Evolutionary conservation across 108 stramenopile species (phyloP).

Genomic region (Cyclostephanos tholiformis): DNA sequence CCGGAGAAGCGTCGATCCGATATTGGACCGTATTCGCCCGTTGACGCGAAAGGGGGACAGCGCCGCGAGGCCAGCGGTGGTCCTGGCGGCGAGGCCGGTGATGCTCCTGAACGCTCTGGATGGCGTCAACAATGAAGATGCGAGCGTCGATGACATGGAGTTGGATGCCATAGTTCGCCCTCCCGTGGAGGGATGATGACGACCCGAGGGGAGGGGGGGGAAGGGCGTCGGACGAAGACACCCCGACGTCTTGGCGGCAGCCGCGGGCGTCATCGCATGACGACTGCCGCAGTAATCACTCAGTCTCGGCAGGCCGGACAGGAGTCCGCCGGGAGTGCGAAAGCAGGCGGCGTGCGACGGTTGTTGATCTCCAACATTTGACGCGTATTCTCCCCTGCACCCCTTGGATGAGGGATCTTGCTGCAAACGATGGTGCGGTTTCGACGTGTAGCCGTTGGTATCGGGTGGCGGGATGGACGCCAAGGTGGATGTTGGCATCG

Average conservation of each 20-base stretch:
- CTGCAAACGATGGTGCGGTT: not conserved
- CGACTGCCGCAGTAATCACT: not conserved
- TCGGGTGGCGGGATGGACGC: not conserved
- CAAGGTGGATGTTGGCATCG: not conserved
- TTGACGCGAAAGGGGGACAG: not conserved
- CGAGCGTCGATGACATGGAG: slow-evolving; percentile 2
- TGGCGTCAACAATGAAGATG: not conserved
- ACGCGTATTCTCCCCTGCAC: not conserved
- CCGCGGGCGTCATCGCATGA: not conserved
- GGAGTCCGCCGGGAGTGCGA: not conserved
- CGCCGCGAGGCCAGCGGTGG: slow-evolving; percentile 1
- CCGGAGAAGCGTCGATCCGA: not conserved
- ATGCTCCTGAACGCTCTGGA: slow-evolving; percentile 7
- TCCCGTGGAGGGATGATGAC: not conserved
- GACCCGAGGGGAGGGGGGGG: not conserved
- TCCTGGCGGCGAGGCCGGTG: not conserved
- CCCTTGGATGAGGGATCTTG: not conserved
- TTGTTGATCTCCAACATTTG: not conserved
- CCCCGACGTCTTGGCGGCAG: not conserved
- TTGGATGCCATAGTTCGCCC: not conserved
- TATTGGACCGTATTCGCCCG: not conserved
- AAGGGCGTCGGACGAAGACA: not conserved
- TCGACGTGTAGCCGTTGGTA: not conserved
- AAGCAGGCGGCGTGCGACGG: too few relatives aligned
- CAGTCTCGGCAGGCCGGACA: not conserved